Conservation (phyloP, 371 early-diverging fungal genomes). For the Cokeromyces recurvatus region DNA sequence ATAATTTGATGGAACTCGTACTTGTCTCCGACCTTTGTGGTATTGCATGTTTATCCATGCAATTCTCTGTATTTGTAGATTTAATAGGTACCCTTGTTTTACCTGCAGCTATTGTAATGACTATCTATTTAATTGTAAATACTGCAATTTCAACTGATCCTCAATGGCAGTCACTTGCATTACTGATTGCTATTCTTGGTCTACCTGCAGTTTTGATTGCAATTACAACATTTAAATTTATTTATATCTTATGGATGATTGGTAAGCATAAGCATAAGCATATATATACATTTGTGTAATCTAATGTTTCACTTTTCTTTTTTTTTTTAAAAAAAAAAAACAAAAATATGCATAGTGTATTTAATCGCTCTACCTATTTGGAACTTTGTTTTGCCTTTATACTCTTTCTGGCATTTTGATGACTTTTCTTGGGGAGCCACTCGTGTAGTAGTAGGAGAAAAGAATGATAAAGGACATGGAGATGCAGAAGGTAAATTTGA, state of each 20-base stretch:
- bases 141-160: conserved; percentile 44
- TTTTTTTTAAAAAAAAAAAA: background rate
- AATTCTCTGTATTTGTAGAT: conserved; percentile 95
- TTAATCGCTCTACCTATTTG: conserved; percentile 85
- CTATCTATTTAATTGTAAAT: conserved; percentile 71
- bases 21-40: conserved; percentile 94
- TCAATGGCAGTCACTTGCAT: conserved; percentile 66
- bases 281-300: too few relatives aligned
- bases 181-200: conserved; percentile 66
- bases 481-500: conserved; percentile 68
- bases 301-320: too few relatives aligned
- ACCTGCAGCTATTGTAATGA: conserved; percentile 92
- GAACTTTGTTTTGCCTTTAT: conserved; percentile 89
- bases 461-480: conserved; percentile 59
- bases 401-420: conserved; percentile 94
- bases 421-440: conserved; percentile 90
- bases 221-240: conserved; percentile 72
- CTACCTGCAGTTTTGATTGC: conserved; percentile 84
- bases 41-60: conserved; percentile 98
- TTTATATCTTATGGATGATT: conserved; percentile 76
- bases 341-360: conserved; percentile 28
- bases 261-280: conserved; percentile 29
- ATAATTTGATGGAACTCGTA: conserved; percentile 94
- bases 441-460: conserved; percentile 61
- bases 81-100: conserved; percentile 94